Base-by-base conservation (phyloP, 1,139 yeast genomes). In the Suzukiozyma palmioleophila region DNA sequence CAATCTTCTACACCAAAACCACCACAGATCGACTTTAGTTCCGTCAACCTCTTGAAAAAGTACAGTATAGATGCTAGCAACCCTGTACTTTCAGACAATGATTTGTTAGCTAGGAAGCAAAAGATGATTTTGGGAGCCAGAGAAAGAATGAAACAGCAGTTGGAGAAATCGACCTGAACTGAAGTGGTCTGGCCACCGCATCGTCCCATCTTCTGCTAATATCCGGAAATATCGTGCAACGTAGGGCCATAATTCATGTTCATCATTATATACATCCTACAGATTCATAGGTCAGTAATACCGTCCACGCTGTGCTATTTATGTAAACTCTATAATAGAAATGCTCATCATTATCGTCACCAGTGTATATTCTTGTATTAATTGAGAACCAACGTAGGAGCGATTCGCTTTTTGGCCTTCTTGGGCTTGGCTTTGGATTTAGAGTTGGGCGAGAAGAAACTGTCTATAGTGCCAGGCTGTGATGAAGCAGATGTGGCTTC, bases 101-200 rank as follows among this genome's bases (percentile, higher is more conserved):
- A 48, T 12, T 51, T 66, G 35, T 51, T 48, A 16, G 54, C 57
- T 42, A 66, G 64, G 47, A 59, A 70, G 40, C 66, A 66, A 46
- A 69, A 69, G 31, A 71, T 71, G 76, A 68, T 71, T 32, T 53
- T 68, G 38, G 60, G 59, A 28, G 77, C 77, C 3, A 57, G 77
- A 45, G 62, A 56, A 45, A 59, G 73, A 46, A 64, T 71, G 52
- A 70, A 66, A 32, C 48, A 59, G 24, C 69, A 63, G 41, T 59
- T 68, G 46, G 50, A 54, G 32, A 64, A 64, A 47, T 65, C 16
- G 10, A 13, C 6, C 16, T 12, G 14, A 14, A 14, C 14, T 33
- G 16, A 26, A 33, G 3, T n/a, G n/a, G 12, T 22, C 6, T 24
- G 16, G 6, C 6, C 7, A 27, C 6, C 14, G 30, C 6, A 11